Base-by-base conservation (phyloP, 225 moss, liverwort and hornwort species). In the Bryum argenteum region DNA sequence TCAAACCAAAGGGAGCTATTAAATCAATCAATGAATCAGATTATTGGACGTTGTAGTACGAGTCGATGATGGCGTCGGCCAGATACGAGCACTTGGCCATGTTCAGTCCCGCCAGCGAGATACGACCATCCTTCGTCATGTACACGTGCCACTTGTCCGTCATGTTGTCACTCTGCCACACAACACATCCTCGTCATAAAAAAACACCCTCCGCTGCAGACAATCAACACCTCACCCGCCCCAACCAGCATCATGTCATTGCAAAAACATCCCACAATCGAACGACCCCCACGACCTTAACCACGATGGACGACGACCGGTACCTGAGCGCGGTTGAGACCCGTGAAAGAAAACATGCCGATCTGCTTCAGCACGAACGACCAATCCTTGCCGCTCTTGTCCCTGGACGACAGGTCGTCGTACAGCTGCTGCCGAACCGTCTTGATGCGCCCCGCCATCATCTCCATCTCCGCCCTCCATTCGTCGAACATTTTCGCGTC, bases 261-360 rank as follows among this genome's bases (percentile, higher is more conserved):
- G 2, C 28, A 28, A 2, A 28, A 28, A 28, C 28, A 28, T 28
- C 28, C 33, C 33, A 33, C 5, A 2, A 6, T 33, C 7, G 33
- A 6, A 33, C 33, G 0, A 4, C 4, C 33, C 33, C 33, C 33
- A 3, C 33, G 33, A 33, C 33, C 33, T 2, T 6, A 33, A 33
- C 33, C 4, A 33, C 33, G 2, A 33, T 33, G 33, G 33, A 33
- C 33, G 5, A 33, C 2, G 33, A 6, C 33, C 5, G 7, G 42
- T 75, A 92, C 92, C 89, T 89, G 94, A 14, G 90, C 74, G 76
- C 78, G 89, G 85, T 83, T 91, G 18, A 94, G 85, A 74, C 94
- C 94, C 47, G 94, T 94, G 77, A 85, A 94, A 16, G 94, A 90
- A 53, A 94, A 94, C 94, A 94, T 94, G 43, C 91, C 94, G 68